Evolutionary conservation across 169 alveolate genomes (phyloP).

Genomic region (Besnoitia besnoiti): DNA sequence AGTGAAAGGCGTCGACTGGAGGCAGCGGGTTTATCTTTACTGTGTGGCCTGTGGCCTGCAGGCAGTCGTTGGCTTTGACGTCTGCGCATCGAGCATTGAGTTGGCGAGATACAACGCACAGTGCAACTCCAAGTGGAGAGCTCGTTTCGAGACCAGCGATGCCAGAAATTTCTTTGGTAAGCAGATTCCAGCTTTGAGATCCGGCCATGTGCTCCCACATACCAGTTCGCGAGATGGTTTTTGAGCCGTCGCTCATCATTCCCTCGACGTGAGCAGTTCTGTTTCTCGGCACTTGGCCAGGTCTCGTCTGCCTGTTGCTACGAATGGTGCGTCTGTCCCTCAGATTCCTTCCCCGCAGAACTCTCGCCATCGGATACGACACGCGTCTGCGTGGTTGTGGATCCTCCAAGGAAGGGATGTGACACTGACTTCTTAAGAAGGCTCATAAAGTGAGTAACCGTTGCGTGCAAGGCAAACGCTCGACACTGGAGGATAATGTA

Average conservation of each 20-base stretch:
- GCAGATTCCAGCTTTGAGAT: neutral
- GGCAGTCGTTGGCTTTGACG: slow-evolving; percentile 17
- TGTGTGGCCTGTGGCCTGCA: neutral
- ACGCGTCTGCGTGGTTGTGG: neutral
- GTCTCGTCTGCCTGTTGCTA: neutral
- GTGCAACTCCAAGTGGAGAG: neutral
- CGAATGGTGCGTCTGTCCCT: neutral
- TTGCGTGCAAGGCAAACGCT: neutral
- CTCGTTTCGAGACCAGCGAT: neutral
- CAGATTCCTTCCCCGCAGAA: neutral
- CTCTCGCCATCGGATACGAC: neutral
- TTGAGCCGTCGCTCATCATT: too few species aligned
- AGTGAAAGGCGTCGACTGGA: too few species aligned
- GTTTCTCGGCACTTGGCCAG: too few species aligned
- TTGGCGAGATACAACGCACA: neutral
- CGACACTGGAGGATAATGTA: neutral
- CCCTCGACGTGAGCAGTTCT: too few species aligned
- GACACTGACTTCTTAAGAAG: neutral
- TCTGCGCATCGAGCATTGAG: neutral
- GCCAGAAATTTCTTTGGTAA: neutral
- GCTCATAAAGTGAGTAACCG: neutral
- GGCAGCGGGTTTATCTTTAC: too few species aligned
- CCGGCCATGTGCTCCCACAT: neutral
- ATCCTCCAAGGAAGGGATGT: slow-evolving; percentile 26
- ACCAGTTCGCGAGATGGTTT: too few species aligned